phyloP scores from a whole-genome alignment of 208 protist species.

The Wallacemonas sp. region DNA sequence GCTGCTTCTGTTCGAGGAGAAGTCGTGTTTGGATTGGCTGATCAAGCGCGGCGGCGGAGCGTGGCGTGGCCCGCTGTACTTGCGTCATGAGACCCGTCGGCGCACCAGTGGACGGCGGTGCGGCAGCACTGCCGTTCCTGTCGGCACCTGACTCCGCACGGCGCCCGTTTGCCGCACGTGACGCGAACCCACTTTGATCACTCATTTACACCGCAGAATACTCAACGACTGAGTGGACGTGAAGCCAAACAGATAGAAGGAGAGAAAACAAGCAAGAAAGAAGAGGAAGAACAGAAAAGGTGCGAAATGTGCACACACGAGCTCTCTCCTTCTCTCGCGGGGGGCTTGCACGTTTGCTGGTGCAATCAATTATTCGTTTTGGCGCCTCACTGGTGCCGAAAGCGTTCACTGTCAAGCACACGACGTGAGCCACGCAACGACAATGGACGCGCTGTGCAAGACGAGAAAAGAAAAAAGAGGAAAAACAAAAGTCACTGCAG shows the following conservation, averaged over 20 bases:
- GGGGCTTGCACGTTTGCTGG: too few species aligned
- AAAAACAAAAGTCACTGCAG: too few species aligned
- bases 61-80: slow-evolving; percentile 14
- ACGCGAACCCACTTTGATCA: slow-evolving; percentile 2
- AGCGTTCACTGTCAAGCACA: too few species aligned
- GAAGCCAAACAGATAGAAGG: background rate
- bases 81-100: slow-evolving; percentile 33
- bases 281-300: too few species aligned
- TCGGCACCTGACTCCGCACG: background rate
- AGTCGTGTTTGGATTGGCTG: slow-evolving; percentile 42
- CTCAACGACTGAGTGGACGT: background rate
- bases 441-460: too few species aligned
- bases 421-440: too few species aligned
- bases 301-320: too few species aligned
- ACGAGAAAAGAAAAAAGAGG: background rate
- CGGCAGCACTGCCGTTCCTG: slow-evolving; percentile 6
- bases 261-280: slow-evolving; percentile 6
- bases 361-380: too few species aligned
- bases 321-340: too few species aligned
- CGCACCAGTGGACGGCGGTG: slow-evolving; percentile 7
- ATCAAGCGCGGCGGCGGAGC: slow-evolving; percentile 1
- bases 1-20: slow-evolving; percentile 42
- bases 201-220: too few species aligned
- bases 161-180: background rate
- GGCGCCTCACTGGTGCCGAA: too few species aligned